Percentiles rank a stretch among this genome's conserved stretches.
phyloP scores from a whole-genome alignment of 2,329 filamentous ascomycete species.

The Hypoxylon rubiginosum region DNA sequence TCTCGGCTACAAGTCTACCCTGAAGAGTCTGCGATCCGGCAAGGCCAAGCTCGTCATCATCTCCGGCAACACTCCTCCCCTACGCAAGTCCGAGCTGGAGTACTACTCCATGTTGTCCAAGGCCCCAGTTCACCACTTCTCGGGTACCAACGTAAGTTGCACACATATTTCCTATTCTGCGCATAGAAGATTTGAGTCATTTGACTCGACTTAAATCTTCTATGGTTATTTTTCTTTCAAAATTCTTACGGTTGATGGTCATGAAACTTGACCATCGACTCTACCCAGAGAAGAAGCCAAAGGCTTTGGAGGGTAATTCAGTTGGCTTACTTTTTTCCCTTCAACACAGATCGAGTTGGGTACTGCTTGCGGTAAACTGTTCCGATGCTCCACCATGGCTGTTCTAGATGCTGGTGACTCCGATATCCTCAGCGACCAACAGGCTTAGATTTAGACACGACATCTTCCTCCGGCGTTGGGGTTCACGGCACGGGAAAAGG shows the following conservation, averaged over 20 bases:
- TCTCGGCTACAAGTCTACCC: conserved; percentile 88
- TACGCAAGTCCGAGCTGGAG: conserved; percentile 97
- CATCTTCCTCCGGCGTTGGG: conserved; percentile 50
- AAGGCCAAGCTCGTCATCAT: conserved; percentile 99
- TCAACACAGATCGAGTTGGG: conserved; percentile 90
- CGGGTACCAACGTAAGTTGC: conserved; percentile 95
- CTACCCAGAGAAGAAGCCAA: conserved; percentile 93
- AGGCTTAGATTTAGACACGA: conserved; percentile 63
- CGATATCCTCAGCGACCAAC: conserved; percentile 89
- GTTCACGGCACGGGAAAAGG: conserved; percentile 48
- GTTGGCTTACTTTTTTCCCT: conserved; percentile 66
- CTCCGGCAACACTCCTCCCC: conserved; percentile 94
- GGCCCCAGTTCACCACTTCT: conserved; percentile 97
- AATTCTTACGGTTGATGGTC: conserved; percentile 16
- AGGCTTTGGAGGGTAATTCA: conserved; percentile 89
- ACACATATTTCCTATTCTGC: conserved; percentile 17
- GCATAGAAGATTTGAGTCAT: conserved; percentile 23
- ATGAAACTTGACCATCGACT: conserved; percentile 52
- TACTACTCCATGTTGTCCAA: conserved; percentile 95
- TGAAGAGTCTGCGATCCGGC: conserved; percentile 91
- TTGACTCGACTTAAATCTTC: conserved; percentile 4
- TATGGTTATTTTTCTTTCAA: conserved; percentile 13
- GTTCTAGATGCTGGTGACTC: conserved; percentile 98
- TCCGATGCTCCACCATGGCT: conserved; percentile 97
- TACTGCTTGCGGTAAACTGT: conserved; percentile 98